phyloP scores from a whole-genome alignment of 1,139 yeast species.

The Candida dubliniensis region DNA sequence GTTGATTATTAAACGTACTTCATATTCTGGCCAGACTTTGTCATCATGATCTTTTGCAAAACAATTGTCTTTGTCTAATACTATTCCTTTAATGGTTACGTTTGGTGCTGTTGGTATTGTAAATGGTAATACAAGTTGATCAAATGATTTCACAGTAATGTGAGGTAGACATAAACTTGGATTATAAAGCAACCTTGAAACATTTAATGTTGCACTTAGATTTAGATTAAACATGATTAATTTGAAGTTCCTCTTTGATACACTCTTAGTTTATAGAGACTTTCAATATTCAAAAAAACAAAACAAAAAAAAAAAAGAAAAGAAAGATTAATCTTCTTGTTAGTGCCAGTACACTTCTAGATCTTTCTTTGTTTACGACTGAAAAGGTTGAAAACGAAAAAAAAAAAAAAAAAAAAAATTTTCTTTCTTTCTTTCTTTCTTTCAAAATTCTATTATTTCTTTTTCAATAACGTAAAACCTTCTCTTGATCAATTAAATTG shows the following conservation, averaged over 20 bases:
- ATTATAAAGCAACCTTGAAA: constrained; percentile 55
- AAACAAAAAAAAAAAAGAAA: too few species aligned
- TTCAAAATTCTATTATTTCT: background rate
- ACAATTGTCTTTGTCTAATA: constrained; percentile 93
- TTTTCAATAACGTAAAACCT: too few species aligned
- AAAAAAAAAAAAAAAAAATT: background rate
- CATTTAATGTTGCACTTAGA: constrained; percentile 72
- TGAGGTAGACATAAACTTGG: constrained; percentile 77
- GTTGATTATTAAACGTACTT: constrained; percentile 21
- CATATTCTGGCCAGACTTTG: constrained; percentile 75
- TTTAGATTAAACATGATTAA: constrained; percentile 41
- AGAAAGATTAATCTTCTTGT: too few species aligned
- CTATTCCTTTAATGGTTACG: constrained; percentile 65
- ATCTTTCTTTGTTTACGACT: too few species aligned
- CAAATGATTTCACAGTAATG: constrained; percentile 61
- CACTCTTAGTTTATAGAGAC: too few species aligned
- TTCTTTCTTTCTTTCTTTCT: background rate
- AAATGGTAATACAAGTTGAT: constrained; percentile 52
- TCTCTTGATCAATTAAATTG: background rate
- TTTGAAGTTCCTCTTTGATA: too few species aligned
- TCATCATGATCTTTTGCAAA: constrained; percentile 84
- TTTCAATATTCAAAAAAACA: too few species aligned
- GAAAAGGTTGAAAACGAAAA: too few species aligned
- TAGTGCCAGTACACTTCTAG: too few species aligned
- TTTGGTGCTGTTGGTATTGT: constrained; percentile 29